phyloP scores from a whole-genome alignment of 495 filamentous ascomycete species.

The Xeromyces bisporus region DNA sequence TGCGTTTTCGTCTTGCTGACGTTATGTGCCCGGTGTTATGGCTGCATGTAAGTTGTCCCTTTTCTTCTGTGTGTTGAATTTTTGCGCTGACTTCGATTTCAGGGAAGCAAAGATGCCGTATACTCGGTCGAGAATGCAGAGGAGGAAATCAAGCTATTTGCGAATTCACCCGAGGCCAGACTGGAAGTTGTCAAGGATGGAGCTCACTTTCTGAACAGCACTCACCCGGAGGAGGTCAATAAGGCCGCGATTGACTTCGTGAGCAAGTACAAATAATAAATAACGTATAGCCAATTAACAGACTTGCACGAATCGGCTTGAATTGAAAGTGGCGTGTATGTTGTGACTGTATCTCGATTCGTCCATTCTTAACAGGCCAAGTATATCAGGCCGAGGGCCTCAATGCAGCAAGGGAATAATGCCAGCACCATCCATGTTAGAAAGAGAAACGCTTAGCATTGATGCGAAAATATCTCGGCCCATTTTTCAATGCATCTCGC shows the following conservation, averaged over 20 bases:
- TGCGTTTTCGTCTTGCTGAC: slow-evolving; percentile 35
- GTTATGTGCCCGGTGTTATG: slow-evolving; percentile 43
- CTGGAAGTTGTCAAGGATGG: slow-evolving; percentile 34
- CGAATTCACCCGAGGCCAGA: slow-evolving; percentile 29
- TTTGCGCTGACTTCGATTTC: background rate
- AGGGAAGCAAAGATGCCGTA: slow-evolving; percentile 39
- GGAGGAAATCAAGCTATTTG: slow-evolving; percentile 44
- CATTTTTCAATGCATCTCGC: no score
- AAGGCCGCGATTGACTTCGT: background rate
- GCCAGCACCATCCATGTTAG: no score
- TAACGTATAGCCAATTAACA: no score
- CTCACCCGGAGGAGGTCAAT: slow-evolving; percentile 4
- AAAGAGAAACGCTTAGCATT: no score
- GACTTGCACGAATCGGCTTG: no score
- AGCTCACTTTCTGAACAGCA: slow-evolving; percentile 39
- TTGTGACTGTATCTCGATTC: no score
- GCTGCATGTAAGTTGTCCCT: slow-evolving; percentile 34
- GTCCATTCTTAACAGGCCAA: no score
- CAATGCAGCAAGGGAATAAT: no score
- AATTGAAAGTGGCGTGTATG: no score
- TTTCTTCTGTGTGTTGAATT: background rate
- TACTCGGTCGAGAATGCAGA: slow-evolving; percentile 30
- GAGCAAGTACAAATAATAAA: background rate
- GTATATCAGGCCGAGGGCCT: no score
- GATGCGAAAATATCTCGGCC: no score